Conservation (phyloP, 352 stramenopile species). For the Pythium aquatile region DNA sequence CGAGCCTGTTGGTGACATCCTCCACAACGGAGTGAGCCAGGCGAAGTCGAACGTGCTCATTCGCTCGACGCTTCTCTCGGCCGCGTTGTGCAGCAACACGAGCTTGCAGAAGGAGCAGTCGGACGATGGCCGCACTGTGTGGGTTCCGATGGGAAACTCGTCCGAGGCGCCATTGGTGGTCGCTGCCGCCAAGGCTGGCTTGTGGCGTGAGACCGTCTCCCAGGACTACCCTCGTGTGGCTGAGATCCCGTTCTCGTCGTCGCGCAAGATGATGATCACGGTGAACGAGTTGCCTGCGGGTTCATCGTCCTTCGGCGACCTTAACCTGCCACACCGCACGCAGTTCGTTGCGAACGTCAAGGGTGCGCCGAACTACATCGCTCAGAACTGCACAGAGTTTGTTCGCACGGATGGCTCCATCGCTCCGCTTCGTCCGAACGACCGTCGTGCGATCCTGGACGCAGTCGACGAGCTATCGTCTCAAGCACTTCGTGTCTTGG, state of each 20-base stretch:
- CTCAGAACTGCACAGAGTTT: constrained; percentile 53
- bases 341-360: constrained; percentile 60
- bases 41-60: constrained; percentile 39
- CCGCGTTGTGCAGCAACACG: constrained; percentile 70
- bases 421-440: constrained; percentile 32
- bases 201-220: constrained; percentile 48
- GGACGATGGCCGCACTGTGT: constrained; percentile 36
- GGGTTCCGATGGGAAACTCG: constrained; percentile 67
- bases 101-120: constrained; percentile 52
- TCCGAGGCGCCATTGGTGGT: constrained; percentile 67
- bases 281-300: constrained; percentile 48
- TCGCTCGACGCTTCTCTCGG: constrained; percentile 50
- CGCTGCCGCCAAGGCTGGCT: constrained; percentile 57
- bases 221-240: constrained; percentile 60
- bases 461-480: constrained; percentile 59
- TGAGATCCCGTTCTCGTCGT: constrained; percentile 93
- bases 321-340: constrained; percentile 42
- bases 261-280: constrained; percentile 93
- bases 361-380: constrained; percentile 65
- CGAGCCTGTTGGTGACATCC: constrained; percentile 52
- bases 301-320: constrained; percentile 30
- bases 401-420: constrained; percentile 48
- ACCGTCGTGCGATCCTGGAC: constrained; percentile 42
- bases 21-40: constrained; percentile 42
- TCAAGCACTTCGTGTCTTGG: constrained; percentile 84